phyloP scores from a whole-genome alignment of 1,284 basidiomycete genomes.

The Puccinia triticina region DNA sequence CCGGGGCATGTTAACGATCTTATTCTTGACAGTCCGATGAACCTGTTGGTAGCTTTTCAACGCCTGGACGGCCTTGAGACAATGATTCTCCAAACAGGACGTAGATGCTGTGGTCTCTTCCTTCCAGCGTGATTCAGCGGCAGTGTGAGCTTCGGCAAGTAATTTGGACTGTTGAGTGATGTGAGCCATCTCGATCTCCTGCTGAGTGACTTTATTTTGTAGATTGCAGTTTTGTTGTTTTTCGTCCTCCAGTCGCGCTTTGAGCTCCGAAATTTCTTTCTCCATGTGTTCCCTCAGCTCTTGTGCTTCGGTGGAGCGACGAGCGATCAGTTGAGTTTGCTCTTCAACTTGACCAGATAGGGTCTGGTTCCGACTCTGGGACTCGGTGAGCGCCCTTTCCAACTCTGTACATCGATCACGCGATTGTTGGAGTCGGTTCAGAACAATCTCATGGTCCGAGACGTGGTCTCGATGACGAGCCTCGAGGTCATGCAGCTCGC shows the following conservation, averaged over 20 bases:
- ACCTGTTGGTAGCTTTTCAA: conserved; percentile 23
- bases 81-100: conserved; percentile 28
- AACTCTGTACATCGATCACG: conserved; percentile 36
- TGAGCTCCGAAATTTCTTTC: conserved; percentile 73
- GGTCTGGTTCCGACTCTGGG: conserved; percentile 38
- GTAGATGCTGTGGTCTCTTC: conserved; percentile 12
- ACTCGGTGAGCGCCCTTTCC: conserved; percentile 1
- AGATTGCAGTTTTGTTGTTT: conserved; percentile 29
- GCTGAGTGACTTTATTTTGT: conserved; percentile 29
- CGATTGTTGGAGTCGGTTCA: conserved; percentile 46
- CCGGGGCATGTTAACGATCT: conserved; percentile 43
- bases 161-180: conserved; percentile 25
- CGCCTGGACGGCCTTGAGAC: conserved; percentile 20
- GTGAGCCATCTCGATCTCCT: conserved; percentile 26
- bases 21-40: conserved; percentile 22
- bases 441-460: conserved; percentile 51
- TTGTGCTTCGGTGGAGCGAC: conserved; percentile 86
- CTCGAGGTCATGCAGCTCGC: conserved; percentile 66
- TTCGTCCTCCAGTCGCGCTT: conserved; percentile 62
- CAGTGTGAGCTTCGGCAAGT: conserved; percentile 17
- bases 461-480: conserved; percentile 46
- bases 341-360: conserved; percentile 62
- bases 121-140: conserved; percentile 13
- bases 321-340: conserved; percentile 79
- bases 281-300: conserved; percentile 78